These are phyloP conservation scores for Salix dunnii DNA, from an alignment of 345 rosid genomes.

Conservation along the genomic window DNA sequence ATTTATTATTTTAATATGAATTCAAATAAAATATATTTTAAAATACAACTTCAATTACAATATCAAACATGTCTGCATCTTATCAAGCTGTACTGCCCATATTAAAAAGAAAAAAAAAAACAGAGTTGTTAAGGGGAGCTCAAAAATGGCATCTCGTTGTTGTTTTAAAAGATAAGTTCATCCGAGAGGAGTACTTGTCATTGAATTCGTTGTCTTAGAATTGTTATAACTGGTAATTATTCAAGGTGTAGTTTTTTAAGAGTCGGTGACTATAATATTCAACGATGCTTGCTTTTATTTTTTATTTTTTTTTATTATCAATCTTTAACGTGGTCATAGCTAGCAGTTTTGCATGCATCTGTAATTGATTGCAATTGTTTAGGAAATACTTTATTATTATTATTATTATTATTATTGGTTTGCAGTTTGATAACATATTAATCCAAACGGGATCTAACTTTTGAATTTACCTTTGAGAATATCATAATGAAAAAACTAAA, in stretches of 20 bases:
- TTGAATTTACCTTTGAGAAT: neutral
- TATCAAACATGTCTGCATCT: too few relatives aligned
- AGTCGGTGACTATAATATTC: constrained; percentile 5
- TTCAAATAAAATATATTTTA: too few relatives aligned
- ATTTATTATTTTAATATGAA: too few relatives aligned
- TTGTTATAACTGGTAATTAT: neutral
- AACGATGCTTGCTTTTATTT: neutral
- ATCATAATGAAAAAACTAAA: too few relatives aligned
- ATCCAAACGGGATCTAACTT: neutral
- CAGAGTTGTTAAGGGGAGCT: too few relatives aligned
- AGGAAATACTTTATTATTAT: neutral
- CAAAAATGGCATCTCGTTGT: neutral
- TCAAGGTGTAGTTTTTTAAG: neutral
- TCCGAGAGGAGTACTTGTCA: neutral
- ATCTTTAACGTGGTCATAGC: neutral
- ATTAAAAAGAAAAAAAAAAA: too few relatives aligned
- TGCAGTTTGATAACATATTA: neutral
- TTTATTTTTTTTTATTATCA: too few relatives aligned
- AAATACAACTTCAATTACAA: too few relatives aligned
- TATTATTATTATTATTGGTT: neutral
- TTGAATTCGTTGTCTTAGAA: neutral
- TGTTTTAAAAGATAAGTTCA: neutral
- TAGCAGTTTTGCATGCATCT: neutral
- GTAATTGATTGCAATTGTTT: neutral
- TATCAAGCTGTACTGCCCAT: too few relatives aligned